Conservation (phyloP, 106 monocot species). For the Platanthera guangdongensis region DNA sequence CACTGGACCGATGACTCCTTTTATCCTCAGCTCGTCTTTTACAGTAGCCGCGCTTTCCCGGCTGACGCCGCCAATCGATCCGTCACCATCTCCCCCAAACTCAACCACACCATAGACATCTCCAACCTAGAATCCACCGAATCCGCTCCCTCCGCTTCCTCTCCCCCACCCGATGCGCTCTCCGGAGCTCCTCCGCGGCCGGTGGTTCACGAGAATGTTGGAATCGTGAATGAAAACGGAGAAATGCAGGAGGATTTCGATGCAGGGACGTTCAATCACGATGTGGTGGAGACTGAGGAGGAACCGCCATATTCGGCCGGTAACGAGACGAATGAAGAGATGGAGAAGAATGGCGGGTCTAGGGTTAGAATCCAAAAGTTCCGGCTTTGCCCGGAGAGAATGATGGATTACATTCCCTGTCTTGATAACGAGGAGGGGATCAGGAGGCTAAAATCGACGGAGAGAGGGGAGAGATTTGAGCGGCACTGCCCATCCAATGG, state of each 20-base stretch:
- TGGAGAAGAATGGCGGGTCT: constrained; percentile 2
- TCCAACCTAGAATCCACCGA: not conserved
- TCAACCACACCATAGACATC: not conserved
- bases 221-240: constrained; percentile 44
- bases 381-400: constrained; percentile 44
- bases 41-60: not conserved
- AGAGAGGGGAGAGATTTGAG: constrained; percentile 83
- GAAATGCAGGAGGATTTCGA: constrained; percentile 66
- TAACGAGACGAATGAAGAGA: not conserved
- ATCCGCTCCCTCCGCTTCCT: constrained; percentile 6
- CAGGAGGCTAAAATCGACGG: constrained; percentile 41
- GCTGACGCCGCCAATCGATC: not conserved
- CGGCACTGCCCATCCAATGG: constrained; percentile 65
- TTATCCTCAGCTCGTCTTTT: constrained; percentile 29
- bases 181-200: constrained; percentile 16
- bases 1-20: constrained; percentile 31
- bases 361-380: constrained; percentile 40
- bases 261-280: constrained; percentile 30
- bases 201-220: constrained; percentile 20
- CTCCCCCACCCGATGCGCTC: constrained; percentile 7
- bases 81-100: constrained; percentile 19
- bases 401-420: constrained; percentile 90
- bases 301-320: constrained; percentile 6
- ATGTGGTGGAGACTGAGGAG: constrained; percentile 33
- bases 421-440: constrained; percentile 77